phyloP scores from a whole-genome alignment of 257 asterid species.

The Verbena officinalis region DNA sequence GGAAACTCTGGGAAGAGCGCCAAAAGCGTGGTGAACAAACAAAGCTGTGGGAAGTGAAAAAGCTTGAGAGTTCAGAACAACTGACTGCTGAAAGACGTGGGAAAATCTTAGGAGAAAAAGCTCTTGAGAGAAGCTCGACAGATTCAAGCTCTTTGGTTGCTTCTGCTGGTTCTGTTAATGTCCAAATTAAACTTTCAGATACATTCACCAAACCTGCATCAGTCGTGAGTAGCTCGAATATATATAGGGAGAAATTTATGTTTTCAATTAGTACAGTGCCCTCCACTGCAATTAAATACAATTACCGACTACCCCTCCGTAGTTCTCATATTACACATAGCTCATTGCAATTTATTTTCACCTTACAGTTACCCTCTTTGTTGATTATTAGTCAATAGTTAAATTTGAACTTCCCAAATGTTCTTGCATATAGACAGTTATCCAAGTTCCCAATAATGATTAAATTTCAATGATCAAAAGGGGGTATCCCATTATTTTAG shows the following conservation, averaged over 20 bases:
- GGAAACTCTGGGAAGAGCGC: constrained; percentile 94
- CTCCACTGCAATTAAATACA: too few relatives aligned
- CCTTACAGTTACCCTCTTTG: too few relatives aligned
- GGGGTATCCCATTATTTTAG: too few relatives aligned
- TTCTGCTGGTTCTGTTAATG: constrained; percentile 59
- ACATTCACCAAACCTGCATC: constrained; percentile 80
- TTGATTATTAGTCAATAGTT: too few relatives aligned
- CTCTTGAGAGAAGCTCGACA: constrained; percentile 65
- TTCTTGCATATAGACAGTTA: too few relatives aligned
- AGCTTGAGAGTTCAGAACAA: constrained; percentile 50
- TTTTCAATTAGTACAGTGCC: too few relatives aligned
- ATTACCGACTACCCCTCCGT: too few relatives aligned
- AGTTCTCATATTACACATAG: too few relatives aligned
- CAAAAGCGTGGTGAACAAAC: constrained; percentile 65
- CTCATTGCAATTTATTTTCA: too few relatives aligned
- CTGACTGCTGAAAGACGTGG: constrained; percentile 93
- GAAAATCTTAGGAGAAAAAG: constrained; percentile 83
- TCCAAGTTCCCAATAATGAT: too few relatives aligned
- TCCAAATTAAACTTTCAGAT: constrained; percentile 76
- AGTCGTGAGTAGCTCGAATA: constrained; percentile 57
- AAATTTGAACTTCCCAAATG: too few relatives aligned
- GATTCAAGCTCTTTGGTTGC: constrained; percentile 52
- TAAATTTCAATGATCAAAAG: too few relatives aligned
- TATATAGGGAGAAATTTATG: constrained; percentile 4
- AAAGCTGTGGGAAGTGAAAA: constrained; percentile 49